phyloP scores from a whole-genome alignment of 2,329 filamentous ascomycete genomes.

The Colletotrichum filicis region DNA sequence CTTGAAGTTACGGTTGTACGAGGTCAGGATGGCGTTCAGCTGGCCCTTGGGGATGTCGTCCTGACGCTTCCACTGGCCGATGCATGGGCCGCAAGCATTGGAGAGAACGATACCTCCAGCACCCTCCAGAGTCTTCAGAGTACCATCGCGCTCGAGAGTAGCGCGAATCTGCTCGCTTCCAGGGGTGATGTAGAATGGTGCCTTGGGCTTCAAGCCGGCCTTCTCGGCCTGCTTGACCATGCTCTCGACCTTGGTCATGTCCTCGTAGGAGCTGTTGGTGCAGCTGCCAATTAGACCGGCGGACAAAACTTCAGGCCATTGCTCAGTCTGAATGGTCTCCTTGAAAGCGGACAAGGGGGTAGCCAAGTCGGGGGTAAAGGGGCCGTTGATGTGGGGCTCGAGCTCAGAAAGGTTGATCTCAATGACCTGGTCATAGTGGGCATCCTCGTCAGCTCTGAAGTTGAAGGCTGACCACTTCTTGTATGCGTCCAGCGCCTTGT shows the following conservation, averaged over 20 bases:
- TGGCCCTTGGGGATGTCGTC: constrained; percentile 88
- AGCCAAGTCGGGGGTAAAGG: constrained; percentile 94
- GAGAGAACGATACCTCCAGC: constrained; percentile 91
- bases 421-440: constrained; percentile 90
- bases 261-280: constrained; percentile 98
- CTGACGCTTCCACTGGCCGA: constrained; percentile 94
- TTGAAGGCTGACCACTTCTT: constrained; percentile 35
- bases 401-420: constrained; percentile 90
- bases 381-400: constrained; percentile 97
- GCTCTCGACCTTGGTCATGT: constrained; percentile 96
- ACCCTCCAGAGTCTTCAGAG: constrained; percentile 84
- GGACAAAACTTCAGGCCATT: constrained; percentile 91
- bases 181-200: constrained; percentile 95
- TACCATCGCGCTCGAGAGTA: constrained; percentile 89
- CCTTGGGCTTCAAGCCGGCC: constrained; percentile 89
- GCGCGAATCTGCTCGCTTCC: constrained; percentile 97
- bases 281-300: constrained; percentile 97
- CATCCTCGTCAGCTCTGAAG: constrained; percentile 81
- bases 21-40: constrained; percentile 93
- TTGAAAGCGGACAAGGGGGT: constrained; percentile 93
- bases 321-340: constrained; percentile 81
- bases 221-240: constrained; percentile 90
- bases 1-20: constrained; percentile 98
- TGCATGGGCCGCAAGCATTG: constrained; percentile 94
- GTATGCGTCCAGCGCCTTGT: constrained; percentile 31